Percentiles rank a stretch among this genome's conserved stretches.
phyloP scores from a whole-genome alignment of 2,329 filamentous ascomycete genomes.

The Ophiocordyceps robertsii region DNA sequence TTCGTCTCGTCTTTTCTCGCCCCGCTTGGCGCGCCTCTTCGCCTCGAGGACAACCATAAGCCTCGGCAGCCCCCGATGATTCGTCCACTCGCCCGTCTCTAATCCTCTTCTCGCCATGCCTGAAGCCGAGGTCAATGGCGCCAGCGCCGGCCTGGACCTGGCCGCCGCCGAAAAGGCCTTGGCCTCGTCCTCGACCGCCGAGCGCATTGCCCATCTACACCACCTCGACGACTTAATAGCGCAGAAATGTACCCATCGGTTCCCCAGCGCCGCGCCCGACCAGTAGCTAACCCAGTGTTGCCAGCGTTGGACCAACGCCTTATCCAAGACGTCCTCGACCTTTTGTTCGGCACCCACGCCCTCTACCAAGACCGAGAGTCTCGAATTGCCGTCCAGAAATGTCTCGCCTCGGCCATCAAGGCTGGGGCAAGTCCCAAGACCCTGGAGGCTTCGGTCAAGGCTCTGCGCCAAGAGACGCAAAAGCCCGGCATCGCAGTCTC shows the following conservation, averaged over 20 bases:
- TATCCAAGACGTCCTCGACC: conserved; percentile 44
- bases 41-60: neutral
- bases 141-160: conserved; percentile 33
- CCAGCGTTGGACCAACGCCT: conserved; percentile 34
- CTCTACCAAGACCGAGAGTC: conserved; percentile 79
- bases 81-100: conserved; percentile 10
- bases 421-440: conserved; percentile 38
- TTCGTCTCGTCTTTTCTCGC: neutral
- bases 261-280: conserved; percentile 1
- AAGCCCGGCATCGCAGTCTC: conserved; percentile 66
- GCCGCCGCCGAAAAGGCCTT: conserved; percentile 34
- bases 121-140: conserved; percentile 17
- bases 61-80: conserved; percentile 19
- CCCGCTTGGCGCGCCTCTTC: neutral
- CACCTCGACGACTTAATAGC: conserved; percentile 42
- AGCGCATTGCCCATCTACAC: conserved; percentile 40
- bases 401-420: conserved; percentile 55
- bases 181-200: conserved; percentile 47
- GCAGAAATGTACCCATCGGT: conserved; percentile 33
- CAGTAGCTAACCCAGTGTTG: conserved; percentile 7
- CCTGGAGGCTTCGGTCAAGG: conserved; percentile 50
- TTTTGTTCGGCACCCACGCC: conserved; percentile 78
- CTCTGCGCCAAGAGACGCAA: conserved; percentile 56
- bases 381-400: conserved; percentile 69
- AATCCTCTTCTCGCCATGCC: conserved; percentile 18